Evolutionary conservation across 352 stramenopile genomes (phyloP), one percentile per base, ranked within the genome.

Genomic region (Globisporangium mamillatum): DNA sequence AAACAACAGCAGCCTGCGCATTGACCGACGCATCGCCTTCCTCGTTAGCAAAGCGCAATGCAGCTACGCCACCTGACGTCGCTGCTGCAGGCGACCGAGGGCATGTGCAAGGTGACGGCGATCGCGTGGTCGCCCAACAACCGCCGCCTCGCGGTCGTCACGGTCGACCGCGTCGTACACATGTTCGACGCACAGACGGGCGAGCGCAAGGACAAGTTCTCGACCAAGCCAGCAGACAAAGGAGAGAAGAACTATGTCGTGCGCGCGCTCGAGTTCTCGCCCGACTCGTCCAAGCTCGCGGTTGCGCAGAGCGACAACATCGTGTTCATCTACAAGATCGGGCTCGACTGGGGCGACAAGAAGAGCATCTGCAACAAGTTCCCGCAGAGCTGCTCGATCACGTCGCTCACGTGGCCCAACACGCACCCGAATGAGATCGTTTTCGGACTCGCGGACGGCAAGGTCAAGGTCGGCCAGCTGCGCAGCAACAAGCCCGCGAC

Each of bases 361-460:
- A 98, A 98, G 74, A 97, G 82, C 74, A 98, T 98, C 54, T 98
- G 94, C 79, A 98, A 98, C 82, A 98, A 98, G 76, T 98, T 98
- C 66, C 74, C 80, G 4, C 91, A 97, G 73, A 78, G 73, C 36
- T 78, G 75, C 60, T 90, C 91, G 8, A 78, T 98, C 25, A 98
- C 95, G 52, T 76, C 78, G 63, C 77, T 98, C 64, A 86, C 90
- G 54, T 98, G 95, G 95, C 94, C 95, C 32, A 87, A 74, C 25
- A 92, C 81, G 14, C 90, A 97, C 68, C 86, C 91, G 27, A 97
- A 98, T 54, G 94, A 98, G 70, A 84, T 98, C 38, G 82, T 98
- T n/a, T 98, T 98, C 68, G 95, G 95, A 3, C 78, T 98, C 29
- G 91, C 91, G 9, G 93, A 98, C 59, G 95, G 95, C 48, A 97